A percentile compares a stretch with the other conserved stretches of the same genome.
These are phyloP conservation scores for Colletotrichum navitas DNA, from an alignment of 2,329 filamentous ascomycete species.

Conservation along the genomic window DNA sequence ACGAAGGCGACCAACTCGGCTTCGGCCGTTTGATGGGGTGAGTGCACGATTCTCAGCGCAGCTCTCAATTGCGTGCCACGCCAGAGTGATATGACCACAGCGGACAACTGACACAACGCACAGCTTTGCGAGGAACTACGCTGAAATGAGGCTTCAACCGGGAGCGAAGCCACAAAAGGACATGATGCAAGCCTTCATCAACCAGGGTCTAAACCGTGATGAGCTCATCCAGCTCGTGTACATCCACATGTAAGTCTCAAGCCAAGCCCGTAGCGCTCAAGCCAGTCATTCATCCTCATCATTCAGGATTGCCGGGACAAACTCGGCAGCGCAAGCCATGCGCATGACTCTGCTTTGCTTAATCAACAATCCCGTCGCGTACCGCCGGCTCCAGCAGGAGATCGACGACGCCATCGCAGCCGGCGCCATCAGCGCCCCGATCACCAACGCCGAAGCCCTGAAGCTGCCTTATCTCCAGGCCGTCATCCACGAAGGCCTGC, in stretches of 20 bases:
- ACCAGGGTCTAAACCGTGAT: conserved; percentile 51
- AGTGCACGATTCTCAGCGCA: conserved; percentile 15
- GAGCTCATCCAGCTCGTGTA: conserved; percentile 56
- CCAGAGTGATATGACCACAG: too few relatives aligned
- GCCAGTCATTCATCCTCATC: neutral
- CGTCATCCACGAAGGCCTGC: conserved; percentile 68
- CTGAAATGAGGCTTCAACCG: conserved; percentile 47
- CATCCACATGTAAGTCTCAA: conserved; percentile 52
- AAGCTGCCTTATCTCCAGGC: conserved; percentile 67
- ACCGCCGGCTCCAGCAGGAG: conserved; percentile 57
- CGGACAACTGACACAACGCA: neutral
- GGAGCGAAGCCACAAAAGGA: conserved; percentile 49
- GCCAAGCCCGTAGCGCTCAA: neutral
- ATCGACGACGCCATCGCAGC: conserved; percentile 56
- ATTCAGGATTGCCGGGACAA: conserved; percentile 68
- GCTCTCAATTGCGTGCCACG: neutral
- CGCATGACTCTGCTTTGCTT: conserved; percentile 66
- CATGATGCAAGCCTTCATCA: conserved; percentile 57
- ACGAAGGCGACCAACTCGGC: conserved; percentile 53
- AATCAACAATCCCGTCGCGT: conserved; percentile 59
- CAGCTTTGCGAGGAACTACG: conserved; percentile 47
- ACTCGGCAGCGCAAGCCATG: conserved; percentile 72
- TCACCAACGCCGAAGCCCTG: conserved; percentile 63
- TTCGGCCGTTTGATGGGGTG: conserved; percentile 55
- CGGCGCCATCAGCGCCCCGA: conserved; percentile 51